Conservation (phyloP, 331 rosid species). For the Erythrophleum ivorense region DNA sequence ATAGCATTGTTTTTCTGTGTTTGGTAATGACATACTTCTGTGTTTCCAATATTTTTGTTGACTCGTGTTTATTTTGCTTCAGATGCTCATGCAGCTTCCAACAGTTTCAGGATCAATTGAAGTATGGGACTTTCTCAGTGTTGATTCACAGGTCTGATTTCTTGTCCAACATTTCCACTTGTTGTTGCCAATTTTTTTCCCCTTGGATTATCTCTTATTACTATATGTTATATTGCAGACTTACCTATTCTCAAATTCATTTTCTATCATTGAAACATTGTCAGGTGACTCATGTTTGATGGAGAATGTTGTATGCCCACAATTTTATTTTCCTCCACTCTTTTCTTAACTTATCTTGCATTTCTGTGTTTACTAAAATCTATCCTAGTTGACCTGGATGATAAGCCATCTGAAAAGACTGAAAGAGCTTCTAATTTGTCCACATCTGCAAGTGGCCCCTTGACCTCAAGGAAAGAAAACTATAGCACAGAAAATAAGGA, state of each 20-base stretch:
- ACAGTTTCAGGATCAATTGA: slow-evolving; percentile 95
- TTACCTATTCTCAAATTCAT: slow-evolving; percentile 82
- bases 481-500: slow-evolving; percentile 57
- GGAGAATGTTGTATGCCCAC: slow-evolving; percentile 35
- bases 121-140: slow-evolving; percentile 99
- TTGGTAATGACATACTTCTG: slow-evolving; percentile 34
- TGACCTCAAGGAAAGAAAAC: slow-evolving; percentile 54
- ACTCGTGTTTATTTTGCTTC: slow-evolving; percentile 47
- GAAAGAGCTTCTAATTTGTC: slow-evolving; percentile 54
- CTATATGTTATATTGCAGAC: slow-evolving; percentile 66
- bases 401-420: slow-evolving; percentile 70
- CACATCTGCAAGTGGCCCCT: slow-evolving; percentile 51
- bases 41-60: slow-evolving; percentile 40
- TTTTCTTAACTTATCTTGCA: slow-evolving; percentile 39
- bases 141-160: slow-evolving; percentile 94
- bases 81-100: slow-evolving; percentile 95
- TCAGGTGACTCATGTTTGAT: slow-evolving; percentile 68
- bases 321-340: slow-evolving; percentile 13
- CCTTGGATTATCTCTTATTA: slow-evolving; percentile 33
- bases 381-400: slow-evolving; percentile 64
- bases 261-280: slow-evolving; percentile 89
- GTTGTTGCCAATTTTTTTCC: neutral
- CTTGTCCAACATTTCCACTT: slow-evolving; percentile 33
- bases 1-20: slow-evolving; percentile 19
- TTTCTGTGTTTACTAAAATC: slow-evolving; percentile 42